Conservation (phyloP, 192 early-diverging fungal species). For the Coemansia sp. region DNA sequence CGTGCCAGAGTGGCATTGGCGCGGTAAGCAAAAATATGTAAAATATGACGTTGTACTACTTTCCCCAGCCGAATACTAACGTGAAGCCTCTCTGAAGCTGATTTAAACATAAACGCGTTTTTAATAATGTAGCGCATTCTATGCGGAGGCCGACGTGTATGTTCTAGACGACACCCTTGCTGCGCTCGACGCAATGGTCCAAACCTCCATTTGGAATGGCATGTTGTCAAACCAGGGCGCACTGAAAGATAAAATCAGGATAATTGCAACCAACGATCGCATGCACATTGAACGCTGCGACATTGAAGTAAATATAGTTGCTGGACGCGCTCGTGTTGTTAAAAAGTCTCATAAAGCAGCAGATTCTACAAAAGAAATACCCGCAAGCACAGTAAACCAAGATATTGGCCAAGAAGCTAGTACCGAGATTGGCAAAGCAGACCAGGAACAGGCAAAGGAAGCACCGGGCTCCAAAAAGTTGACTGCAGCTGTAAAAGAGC, state of each 20-base stretch:
- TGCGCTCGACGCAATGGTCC: slow-evolving; percentile 70
- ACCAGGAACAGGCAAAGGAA: background rate
- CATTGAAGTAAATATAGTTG: slow-evolving; percentile 36
- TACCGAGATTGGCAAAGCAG: background rate
- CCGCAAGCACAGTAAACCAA: background rate
- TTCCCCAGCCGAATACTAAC: slow-evolving; percentile 47
- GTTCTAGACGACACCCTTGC: slow-evolving; percentile 78
- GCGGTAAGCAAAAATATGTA: slow-evolving; percentile 44
- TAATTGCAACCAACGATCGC: slow-evolving; percentile 56
- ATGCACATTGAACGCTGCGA: slow-evolving; percentile 51
- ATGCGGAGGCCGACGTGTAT: slow-evolving; percentile 72
- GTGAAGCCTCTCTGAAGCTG: slow-evolving; percentile 59
- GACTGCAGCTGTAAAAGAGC: background rate
- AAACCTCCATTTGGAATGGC: slow-evolving; percentile 66
- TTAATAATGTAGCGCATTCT: slow-evolving; percentile 59
- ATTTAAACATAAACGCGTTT: slow-evolving; percentile 18
- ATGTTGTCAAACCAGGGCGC: slow-evolving; percentile 34
- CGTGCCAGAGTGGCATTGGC: slow-evolving; percentile 63
- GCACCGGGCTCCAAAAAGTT: background rate
- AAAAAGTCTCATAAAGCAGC: background rate
- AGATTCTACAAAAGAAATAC: background rate
- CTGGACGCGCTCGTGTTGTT: slow-evolving; percentile 18
- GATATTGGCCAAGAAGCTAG: background rate
- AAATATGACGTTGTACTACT: background rate
- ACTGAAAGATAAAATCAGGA: slow-evolving; percentile 30